Conservation (phyloP, 495 filamentous ascomycete genomes). For the Aspergillus incahuasiensis region DNA sequence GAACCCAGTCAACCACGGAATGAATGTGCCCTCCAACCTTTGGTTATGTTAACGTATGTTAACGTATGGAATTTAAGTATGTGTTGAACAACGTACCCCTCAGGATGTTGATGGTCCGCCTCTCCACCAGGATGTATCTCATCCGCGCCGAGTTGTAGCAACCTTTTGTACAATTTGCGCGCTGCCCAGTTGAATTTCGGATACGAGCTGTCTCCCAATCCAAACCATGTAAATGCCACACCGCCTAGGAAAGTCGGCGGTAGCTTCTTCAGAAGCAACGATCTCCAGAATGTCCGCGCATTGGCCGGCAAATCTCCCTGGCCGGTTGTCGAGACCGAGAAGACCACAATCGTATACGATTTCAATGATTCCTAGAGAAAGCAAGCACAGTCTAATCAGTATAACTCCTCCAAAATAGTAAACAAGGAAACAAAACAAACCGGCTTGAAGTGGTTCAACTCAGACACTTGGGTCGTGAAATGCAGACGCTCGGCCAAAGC, state of each 20-base stretch:
- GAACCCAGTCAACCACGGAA: conserved; percentile 70
- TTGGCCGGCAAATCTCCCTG: conserved; percentile 91
- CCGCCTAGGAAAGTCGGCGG: conserved; percentile 60
- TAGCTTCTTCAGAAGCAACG: conserved; percentile 72
- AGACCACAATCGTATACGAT: conserved; percentile 60
- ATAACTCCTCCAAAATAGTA: too few relatives aligned
- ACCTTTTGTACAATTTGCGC: conserved; percentile 78
- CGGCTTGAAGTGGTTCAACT: conserved; percentile 70
- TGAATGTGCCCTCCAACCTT: conserved; percentile 76
- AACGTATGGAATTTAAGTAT: conserved; percentile 24
- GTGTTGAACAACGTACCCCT: conserved; percentile 61
- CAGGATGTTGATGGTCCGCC: conserved; percentile 86
- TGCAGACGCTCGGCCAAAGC: conserved; percentile 65
- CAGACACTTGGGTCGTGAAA: conserved; percentile 67
- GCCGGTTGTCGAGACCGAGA: conserved; percentile 86
- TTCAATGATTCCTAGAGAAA: conserved; percentile 38
- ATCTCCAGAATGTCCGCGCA: conserved; percentile 76
- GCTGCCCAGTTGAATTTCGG: conserved; percentile 93
- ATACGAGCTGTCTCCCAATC: conserved; percentile 92
- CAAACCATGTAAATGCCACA: conserved; percentile 77
- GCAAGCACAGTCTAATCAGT: too few relatives aligned
- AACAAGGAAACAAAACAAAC: conserved; percentile 49
- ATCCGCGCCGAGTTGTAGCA: conserved; percentile 78
- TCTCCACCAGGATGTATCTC: conserved; percentile 76
- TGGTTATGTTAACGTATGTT: conserved; percentile 14